Evolutionary conservation across 2,329 filamentous ascomycete genomes (phyloP), one percentile per base, ranked within the genome.

Genomic region (Talaromyces rugulosus): DNA sequence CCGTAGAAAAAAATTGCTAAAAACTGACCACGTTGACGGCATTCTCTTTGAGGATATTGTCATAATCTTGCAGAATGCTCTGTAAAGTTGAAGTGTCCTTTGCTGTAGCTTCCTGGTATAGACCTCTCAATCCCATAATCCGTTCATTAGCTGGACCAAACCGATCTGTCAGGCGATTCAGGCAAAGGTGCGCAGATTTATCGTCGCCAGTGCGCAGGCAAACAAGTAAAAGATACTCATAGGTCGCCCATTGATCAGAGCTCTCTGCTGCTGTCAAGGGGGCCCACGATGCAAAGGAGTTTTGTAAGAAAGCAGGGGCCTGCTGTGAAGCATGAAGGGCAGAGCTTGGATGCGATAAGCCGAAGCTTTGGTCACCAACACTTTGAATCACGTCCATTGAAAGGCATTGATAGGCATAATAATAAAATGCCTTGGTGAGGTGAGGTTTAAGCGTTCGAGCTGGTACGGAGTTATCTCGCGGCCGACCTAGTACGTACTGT

Each of bases 131-230:
- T 11, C 89, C 92, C 84, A 94, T 89, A 57, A 98, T 83, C 67
- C 91, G 88, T 77, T 97, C 92, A 76, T 98, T 96, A 40, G 86
- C 82, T 30, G 84, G 81, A 30, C 94, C 93, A 73, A 99, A 99
- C 56, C 95, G 89, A 63, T 85, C 81, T 4, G 87, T 87, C 53
- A 99, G 83, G 64, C 88, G 85, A 70, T 90, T 85, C 42, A 98
- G 83, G 72, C 90, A 91, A 68, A 87, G 75, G 66, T 87, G 86
- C 28, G 95, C 95, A 28, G 90, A 86, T 66, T 86, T 80, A 69
- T 96, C 89, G 75, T 98, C 91, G 59, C 91, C 90, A 0, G 91
- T 92, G 57, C 91, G 89, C 42, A 99, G 84, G 70, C 91, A 95
- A 33, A 92, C 87, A 36, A 95, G 80, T 67, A 98, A 81, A 18